These are phyloP conservation scores for Ochromonas danica DNA, from an alignment of 108 stramenopile genomes.

Conservation along the genomic window DNA sequence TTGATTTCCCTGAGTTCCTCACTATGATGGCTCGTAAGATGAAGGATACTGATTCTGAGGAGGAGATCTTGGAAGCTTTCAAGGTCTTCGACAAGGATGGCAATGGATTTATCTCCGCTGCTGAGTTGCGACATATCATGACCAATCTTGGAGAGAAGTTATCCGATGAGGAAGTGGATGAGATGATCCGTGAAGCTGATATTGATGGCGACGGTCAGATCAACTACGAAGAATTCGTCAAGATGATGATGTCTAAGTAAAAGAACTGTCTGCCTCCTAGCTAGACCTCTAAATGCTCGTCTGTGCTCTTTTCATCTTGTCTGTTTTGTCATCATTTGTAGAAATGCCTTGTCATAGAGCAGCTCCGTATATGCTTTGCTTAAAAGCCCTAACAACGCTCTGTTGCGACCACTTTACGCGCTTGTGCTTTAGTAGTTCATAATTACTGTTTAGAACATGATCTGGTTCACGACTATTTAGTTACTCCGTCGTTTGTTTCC, in stretches of 20 bases:
- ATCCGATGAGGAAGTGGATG: conserved; percentile 28
- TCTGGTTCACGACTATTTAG: no score
- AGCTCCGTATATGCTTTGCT: no score
- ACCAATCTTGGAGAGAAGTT: not conserved
- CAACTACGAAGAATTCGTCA: conserved; percentile 47
- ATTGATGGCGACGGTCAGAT: conserved; percentile 27
- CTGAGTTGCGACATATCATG: not conserved
- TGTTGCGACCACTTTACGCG: no score
- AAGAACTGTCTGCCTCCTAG: not conserved
- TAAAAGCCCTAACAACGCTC: no score
- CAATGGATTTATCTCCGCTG: conserved; percentile 30
- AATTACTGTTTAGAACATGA: no score
- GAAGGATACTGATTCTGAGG: conserved; percentile 29
- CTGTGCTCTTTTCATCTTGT: no score
- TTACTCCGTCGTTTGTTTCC: no score
- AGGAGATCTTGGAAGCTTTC: conserved; percentile 45
- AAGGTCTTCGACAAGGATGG: conserved; percentile 47
- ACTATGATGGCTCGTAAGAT: conserved; percentile 8
- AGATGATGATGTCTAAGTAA: conserved; percentile 44
- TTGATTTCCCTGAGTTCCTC: conserved; percentile 81
- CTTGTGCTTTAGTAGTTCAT: no score
- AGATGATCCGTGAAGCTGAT: conserved; percentile 25
- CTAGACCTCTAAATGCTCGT: no score
- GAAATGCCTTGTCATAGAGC: no score
- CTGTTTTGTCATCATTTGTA: no score